Percentiles rank a stretch among this genome's conserved stretches.
These are phyloP conservation scores for Zygosaccharomyces siamensis DNA, from an alignment of 805 yeast genomes.

Conservation along the genomic window DNA sequence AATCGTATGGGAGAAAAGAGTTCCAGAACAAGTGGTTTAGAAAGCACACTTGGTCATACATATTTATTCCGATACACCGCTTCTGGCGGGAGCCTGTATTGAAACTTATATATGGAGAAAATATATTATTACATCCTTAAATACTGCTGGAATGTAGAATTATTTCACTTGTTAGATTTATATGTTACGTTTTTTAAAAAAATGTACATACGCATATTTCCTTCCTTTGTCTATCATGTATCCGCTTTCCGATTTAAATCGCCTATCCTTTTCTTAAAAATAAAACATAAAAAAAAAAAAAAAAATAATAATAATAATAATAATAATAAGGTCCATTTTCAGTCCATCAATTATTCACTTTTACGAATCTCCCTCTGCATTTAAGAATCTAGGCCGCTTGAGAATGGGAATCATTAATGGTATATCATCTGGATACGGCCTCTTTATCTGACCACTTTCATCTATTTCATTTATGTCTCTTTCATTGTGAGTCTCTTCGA, in stretches of 20 bases:
- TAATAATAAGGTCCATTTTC: background rate
- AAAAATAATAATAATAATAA: too few relatives aligned
- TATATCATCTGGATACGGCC: constrained; percentile 16
- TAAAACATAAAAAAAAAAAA: background rate
- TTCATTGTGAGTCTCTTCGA: background rate
- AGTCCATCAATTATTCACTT: background rate
- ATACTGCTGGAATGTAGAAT: background rate
- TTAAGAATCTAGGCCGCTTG: constrained; percentile 9
- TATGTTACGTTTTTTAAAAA: background rate
- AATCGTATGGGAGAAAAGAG: constrained; percentile 67
- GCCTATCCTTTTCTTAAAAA: background rate
- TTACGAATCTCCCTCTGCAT: constrained; percentile 7
- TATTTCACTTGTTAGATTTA: background rate
- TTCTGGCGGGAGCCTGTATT: background rate
- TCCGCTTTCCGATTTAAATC: background rate
- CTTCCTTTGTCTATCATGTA: background rate
- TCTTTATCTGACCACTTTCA: constrained; percentile 10
- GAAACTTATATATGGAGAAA: background rate
- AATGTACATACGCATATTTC: too few relatives aligned
- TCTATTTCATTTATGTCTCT: constrained; percentile 6
- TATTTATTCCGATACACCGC: background rate
- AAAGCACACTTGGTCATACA: background rate
- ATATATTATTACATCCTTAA: background rate
- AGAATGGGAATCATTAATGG: constrained; percentile 11
- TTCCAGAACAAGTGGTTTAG: constrained; percentile 23